Evolutionary conservation across 495 filamentous ascomycete species (phyloP).

Genomic region (Talaromyces borbonicus): DNA sequence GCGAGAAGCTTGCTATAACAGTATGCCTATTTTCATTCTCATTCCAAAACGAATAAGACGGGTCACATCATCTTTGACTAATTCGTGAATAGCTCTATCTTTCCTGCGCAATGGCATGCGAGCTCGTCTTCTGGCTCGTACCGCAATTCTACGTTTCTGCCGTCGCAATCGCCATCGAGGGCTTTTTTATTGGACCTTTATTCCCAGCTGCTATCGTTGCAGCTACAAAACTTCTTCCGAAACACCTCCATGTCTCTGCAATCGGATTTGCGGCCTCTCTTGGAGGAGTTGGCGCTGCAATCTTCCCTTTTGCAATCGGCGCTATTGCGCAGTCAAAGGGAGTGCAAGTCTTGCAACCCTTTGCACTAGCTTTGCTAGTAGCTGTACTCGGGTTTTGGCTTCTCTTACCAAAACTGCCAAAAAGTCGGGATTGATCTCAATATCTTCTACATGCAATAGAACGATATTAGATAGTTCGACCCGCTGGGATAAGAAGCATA

Average conservation of each 20-base stretch:
- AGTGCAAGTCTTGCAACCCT: constrained; percentile 68
- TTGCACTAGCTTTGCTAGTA: constrained; percentile 57
- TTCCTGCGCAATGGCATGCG: constrained; percentile 38
- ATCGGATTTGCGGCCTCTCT: constrained; percentile 80
- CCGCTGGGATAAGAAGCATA: background rate
- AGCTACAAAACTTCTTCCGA: constrained; percentile 72
- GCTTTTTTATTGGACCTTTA: constrained; percentile 58
- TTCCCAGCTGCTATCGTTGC: constrained; percentile 72
- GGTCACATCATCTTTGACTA: too few relatives aligned
- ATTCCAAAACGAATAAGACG: too few relatives aligned
- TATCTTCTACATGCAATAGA: too few relatives aligned
- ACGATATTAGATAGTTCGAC: too few relatives aligned
- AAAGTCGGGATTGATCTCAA: constrained; percentile 3
- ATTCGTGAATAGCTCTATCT: constrained; percentile 44
- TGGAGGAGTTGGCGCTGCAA: constrained; percentile 66
- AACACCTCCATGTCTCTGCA: constrained; percentile 65
- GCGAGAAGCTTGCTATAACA: constrained; percentile 48
- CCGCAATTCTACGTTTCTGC: constrained; percentile 65
- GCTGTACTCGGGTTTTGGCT: constrained; percentile 49
- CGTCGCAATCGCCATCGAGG: constrained; percentile 55
- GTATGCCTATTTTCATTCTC: too few relatives aligned
- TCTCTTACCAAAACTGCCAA: constrained; percentile 20
- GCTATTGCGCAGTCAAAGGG: constrained; percentile 75
- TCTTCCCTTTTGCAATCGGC: constrained; percentile 78
- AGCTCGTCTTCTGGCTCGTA: constrained; percentile 57